Conservation (phyloP, 2,329 filamentous ascomycete species). For the Colletotrichum sp. region DNA sequence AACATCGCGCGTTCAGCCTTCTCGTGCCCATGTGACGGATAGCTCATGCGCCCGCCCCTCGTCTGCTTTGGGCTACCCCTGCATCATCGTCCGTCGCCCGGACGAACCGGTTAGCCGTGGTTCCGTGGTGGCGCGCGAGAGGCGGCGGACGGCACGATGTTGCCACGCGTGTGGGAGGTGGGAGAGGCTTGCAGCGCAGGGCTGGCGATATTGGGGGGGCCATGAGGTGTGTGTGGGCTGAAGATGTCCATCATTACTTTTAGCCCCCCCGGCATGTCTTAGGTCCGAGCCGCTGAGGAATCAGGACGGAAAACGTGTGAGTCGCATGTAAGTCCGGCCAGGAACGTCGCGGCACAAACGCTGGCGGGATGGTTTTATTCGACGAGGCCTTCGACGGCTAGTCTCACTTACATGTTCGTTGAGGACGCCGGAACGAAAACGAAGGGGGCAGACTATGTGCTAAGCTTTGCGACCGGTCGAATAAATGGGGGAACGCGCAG, state of each 20-base stretch:
- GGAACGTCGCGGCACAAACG: not conserved
- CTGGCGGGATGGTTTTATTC: not conserved
- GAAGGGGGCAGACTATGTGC: not conserved
- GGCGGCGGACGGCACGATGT: not conserved
- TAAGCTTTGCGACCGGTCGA: not conserved
- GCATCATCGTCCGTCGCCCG: not conserved
- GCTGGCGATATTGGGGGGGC: not conserved
- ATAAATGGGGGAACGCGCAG: not conserved
- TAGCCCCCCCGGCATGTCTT: not conserved
- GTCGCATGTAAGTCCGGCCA: not conserved
- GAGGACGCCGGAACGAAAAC: not conserved
- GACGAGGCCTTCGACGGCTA: not conserved
- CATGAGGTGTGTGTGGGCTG: not conserved
- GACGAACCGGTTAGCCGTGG: not conserved
- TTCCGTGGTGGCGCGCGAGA: not conserved
- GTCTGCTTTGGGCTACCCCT: not conserved
- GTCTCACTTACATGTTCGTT: not conserved
- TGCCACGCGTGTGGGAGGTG: not conserved
- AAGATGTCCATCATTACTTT: not conserved
- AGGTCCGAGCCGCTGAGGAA: not conserved
- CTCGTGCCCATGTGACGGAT: not conserved
- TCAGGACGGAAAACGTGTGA: not conserved
- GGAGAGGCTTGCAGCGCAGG: not conserved
- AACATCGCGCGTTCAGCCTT: not conserved
- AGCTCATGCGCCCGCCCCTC: not conserved